Percentiles rank a stretch among this genome's conserved stretches.
phyloP scores from a whole-genome alignment of 225 moss, liverwort and hornwort genomes.

The Polytrichum formosum region DNA sequence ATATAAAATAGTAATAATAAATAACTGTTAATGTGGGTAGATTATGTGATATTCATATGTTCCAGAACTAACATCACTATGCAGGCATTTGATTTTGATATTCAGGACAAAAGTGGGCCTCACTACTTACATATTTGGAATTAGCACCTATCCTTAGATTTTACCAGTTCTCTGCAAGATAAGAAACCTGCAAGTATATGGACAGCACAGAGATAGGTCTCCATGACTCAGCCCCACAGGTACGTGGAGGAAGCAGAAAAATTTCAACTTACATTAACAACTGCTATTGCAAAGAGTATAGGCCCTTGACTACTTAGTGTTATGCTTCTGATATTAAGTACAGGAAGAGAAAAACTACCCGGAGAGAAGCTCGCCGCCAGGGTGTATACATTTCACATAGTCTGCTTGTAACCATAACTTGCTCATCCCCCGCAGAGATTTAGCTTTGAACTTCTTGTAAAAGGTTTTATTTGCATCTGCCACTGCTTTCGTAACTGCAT shows the following conservation, averaged over 20 bases:
- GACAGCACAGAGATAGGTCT: neutral
- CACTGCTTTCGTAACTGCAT: constrained; percentile 58
- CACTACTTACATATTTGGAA: no score
- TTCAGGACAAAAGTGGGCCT: no score
- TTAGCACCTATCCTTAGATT: no score
- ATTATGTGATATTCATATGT: no score
- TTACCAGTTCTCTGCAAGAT: neutral
- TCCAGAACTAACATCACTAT: no score
- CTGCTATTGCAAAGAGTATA: no score
- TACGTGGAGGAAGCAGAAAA: no score
- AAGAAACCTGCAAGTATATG: neutral
- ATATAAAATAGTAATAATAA: no score
- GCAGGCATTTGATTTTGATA: no score
- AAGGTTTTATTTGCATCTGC: constrained; percentile 46
- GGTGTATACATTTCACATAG: constrained; percentile 65
- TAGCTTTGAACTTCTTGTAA: constrained; percentile 58
- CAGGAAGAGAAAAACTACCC: constrained; percentile 27
- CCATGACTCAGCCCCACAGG: neutral
- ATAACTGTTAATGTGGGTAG: no score
- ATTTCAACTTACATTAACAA: no score
- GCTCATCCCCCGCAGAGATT: constrained; percentile 58
- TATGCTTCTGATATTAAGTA: neutral
- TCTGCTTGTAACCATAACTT: constrained; percentile 52
- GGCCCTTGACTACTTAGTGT: no score
- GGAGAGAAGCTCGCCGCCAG: constrained; percentile 54